Evolutionary conservation across 2,329 filamentous ascomycete species (phyloP).

Genomic region (Seiridium unicorne): DNA sequence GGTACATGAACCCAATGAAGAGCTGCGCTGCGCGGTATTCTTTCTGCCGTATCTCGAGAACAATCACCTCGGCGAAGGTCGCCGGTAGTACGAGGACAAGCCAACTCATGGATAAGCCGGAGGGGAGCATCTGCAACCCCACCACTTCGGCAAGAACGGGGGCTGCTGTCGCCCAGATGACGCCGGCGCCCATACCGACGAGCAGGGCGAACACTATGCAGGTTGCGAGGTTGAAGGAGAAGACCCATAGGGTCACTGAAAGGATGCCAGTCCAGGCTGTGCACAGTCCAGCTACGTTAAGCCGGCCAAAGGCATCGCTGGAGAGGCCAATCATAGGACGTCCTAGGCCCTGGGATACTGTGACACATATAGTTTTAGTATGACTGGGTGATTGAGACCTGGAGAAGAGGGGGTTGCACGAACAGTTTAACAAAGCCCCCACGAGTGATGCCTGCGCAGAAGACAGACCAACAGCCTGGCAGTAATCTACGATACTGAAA

Average conservation of each 20-base stretch:
- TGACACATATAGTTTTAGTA: background rate
- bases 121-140: conserved; percentile 66
- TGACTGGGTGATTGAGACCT: conserved; percentile 61
- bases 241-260: conserved; percentile 71
- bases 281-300: conserved; percentile 69
- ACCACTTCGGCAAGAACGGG: conserved; percentile 75
- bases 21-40: conserved; percentile 54
- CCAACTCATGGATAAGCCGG: conserved; percentile 69
- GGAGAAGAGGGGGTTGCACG: conserved; percentile 39
- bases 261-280: conserved; percentile 65
- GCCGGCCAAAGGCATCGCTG: conserved; percentile 66
- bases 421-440: conserved; percentile 70
- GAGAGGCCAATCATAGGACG: conserved; percentile 71
- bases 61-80: conserved; percentile 67
- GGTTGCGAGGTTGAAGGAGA: conserved; percentile 60
- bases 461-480: conserved; percentile 63
- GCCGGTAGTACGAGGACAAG: conserved; percentile 67
- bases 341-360: conserved; percentile 62
- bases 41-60: conserved; percentile 48
- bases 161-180: conserved; percentile 67
- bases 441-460: conserved; percentile 68
- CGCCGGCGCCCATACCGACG: conserved; percentile 65
- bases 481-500: conserved; percentile 74
- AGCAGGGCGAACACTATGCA: conserved; percentile 70
- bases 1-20: conserved; percentile 61